Conservation (phyloP, 257 asterid genomes). For the Marsdenia floribunda region DNA sequence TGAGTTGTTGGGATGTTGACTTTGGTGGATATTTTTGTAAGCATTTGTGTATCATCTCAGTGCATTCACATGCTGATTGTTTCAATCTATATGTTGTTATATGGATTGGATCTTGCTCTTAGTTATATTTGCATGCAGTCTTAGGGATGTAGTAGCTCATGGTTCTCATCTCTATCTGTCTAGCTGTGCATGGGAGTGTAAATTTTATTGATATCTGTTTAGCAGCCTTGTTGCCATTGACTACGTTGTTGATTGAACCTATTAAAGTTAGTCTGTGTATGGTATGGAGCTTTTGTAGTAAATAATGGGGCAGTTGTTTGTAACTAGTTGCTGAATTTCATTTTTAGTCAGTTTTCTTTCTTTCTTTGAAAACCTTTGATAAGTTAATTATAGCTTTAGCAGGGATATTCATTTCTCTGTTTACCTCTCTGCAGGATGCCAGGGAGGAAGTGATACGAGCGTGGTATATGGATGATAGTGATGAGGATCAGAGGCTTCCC, state of each 20-base stretch:
- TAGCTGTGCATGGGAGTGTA: background rate
- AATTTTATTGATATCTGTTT: background rate
- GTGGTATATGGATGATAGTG: constrained; percentile 94
- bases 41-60: background rate
- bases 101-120: background rate
- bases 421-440: constrained; percentile 45
- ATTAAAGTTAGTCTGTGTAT: background rate
- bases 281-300: background rate
- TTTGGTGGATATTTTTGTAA: background rate
- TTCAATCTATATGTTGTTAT: background rate
- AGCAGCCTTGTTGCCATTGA: background rate
- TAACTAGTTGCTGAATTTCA: background rate
- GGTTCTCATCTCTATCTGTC: background rate
- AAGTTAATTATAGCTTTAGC: background rate
- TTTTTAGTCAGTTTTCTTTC: background rate
- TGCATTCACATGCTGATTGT: background rate
- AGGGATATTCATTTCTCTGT: background rate
- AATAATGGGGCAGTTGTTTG: background rate
- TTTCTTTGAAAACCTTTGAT: background rate
- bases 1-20: background rate
- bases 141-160: background rate
- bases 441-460: constrained; percentile 81
- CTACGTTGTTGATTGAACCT: background rate
- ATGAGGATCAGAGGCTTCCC: constrained; percentile 89
- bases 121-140: background rate